Evolutionary conservation across 257 asterid genomes (phyloP), one percentile per base, ranked within the genome.

Genomic region (Nicotiana tomentosiformis): DNA sequence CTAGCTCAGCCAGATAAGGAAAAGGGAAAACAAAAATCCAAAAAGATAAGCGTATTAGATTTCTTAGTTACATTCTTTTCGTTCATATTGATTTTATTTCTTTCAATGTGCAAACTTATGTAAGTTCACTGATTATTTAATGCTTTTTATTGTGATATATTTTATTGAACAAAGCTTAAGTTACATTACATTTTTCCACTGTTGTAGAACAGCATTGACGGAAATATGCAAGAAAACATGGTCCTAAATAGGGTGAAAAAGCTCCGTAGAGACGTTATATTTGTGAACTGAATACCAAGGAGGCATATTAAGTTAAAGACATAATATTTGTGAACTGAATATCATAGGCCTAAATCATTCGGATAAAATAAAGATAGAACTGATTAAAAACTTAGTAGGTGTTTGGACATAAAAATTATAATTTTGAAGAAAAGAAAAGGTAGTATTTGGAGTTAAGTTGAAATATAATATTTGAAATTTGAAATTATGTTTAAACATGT

Each of bases 191-290:
- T 49, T 49, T 72, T 74, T 49, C 14, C 43, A 14, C 15, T 74
- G 62, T 23, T 74, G 79, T 37, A 8, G 43, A 7, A 74, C 43
- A 26, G 5, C 26, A 49, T 26, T 26, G 43, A 0, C 0, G 62
- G 26, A 26, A 26, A 49, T 74, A 49, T 74, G 23, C 16, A 49
- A 74, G 62, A 1, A 74, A 26, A 49, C 23, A 23, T 74, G 43
- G 64, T 49, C 80, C 43, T 74, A 39, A 62, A 15, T 39, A 74
- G 64, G 43, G 15, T 74, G 79, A 74, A 84, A 84, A 81, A 58
- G 26, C 66, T 86, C 39, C 5, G 8, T 37, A 37, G 8, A 37
- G 57, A 37, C 43, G 1, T 35, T 35, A 35, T 35, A 35, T 35
- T 35, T 35, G 39, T 35, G 39, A 35, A 23, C 26, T 23, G 26